Evolutionary conservation across 2,329 filamentous ascomycete genomes (phyloP).

Genomic region (Aspergillus pseudoviridinutans): DNA sequence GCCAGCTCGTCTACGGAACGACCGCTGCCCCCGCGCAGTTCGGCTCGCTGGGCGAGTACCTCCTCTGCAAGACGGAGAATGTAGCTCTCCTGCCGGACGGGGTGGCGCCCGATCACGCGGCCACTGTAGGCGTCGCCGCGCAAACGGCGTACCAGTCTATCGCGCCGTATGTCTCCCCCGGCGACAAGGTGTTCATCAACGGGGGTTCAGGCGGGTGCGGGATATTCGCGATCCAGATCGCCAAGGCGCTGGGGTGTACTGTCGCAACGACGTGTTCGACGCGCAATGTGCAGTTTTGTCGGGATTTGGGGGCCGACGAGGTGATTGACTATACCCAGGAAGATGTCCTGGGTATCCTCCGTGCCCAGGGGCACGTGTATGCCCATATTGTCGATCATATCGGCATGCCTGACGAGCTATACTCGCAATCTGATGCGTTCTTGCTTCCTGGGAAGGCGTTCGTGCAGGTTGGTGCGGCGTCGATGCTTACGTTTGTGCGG

Average conservation of each 20-base stretch:
- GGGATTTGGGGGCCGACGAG: conserved; percentile 58
- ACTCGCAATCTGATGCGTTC: conserved; percentile 51
- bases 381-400: conserved; percentile 57
- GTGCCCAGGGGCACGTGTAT: conserved; percentile 48
- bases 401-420: conserved; percentile 48
- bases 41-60: conserved; percentile 46
- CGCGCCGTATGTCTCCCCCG: conserved; percentile 44
- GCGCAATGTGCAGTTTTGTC: conserved; percentile 54
- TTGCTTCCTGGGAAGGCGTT: conserved; percentile 49
- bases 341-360: conserved; percentile 47
- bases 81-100: conserved; percentile 43
- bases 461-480: conserved; percentile 48
- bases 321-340: conserved; percentile 57
- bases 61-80: conserved; percentile 29
- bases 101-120: conserved; percentile 40
- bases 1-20: conserved; percentile 47
- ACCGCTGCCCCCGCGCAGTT: conserved; percentile 26
- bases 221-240: conserved; percentile 59
- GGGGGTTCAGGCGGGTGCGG: conserved; percentile 62
- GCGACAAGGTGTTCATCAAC: conserved; percentile 61
- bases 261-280: conserved; percentile 59
- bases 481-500: conserved; percentile 27
- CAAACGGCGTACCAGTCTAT: conserved; percentile 49
- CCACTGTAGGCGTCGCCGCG: conserved; percentile 44
- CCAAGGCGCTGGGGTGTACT: conserved; percentile 56